Evolutionary conservation across 2,329 filamentous ascomycete species (phyloP).

Genomic region (Coniochaeta sp.): DNA sequence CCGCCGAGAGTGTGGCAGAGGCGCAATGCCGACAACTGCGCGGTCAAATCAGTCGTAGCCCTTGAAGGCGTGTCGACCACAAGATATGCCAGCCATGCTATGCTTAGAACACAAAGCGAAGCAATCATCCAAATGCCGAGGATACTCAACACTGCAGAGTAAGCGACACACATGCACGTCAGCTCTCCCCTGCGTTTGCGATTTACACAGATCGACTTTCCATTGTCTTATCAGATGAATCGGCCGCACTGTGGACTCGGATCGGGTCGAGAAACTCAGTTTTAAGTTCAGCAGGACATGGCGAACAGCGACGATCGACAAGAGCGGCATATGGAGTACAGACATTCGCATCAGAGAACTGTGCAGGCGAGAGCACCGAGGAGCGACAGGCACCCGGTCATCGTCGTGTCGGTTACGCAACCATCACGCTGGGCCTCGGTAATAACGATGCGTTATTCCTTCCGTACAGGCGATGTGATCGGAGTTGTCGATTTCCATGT

Average conservation of each 20-base stretch:
- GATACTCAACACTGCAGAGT: background rate
- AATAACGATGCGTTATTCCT: background rate
- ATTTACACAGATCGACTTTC: background rate
- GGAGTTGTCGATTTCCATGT: too few relatives aligned
- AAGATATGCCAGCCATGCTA: background rate
- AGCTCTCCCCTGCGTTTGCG: background rate
- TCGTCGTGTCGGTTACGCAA: background rate
- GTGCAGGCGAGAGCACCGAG: background rate
- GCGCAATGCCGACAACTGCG: background rate
- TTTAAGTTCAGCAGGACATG: background rate
- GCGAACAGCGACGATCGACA: background rate
- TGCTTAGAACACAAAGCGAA: background rate
- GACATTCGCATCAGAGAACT: background rate
- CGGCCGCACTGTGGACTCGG: background rate
- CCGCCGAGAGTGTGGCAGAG: background rate
- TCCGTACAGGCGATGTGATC: background rate
- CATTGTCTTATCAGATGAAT: background rate
- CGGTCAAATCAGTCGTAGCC: background rate
- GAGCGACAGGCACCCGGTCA: background rate
- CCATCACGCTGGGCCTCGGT: background rate
- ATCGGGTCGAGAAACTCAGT: background rate
- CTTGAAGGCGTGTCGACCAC: background rate
- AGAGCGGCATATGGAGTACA: background rate
- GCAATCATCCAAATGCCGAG: background rate
- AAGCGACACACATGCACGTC: background rate